Percentiles rank a stretch among this genome's conserved stretches.
phyloP scores from a whole-genome alignment of 208 protist species.

The Acanthamoeba castellanii region DNA sequence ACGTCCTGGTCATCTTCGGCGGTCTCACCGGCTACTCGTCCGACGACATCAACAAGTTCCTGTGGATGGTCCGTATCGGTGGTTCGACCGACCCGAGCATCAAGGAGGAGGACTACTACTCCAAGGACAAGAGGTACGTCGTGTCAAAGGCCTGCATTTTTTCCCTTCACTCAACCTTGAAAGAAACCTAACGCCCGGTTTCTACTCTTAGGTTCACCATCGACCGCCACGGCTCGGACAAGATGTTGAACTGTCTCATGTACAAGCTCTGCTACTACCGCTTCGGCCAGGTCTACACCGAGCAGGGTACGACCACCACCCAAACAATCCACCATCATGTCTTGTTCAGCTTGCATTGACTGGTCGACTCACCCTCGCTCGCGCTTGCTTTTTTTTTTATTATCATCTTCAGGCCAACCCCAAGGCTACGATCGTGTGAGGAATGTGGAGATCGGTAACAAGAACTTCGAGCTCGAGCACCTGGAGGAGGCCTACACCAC shows the following conservation, averaged over 20 bases:
- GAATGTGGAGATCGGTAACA: conserved; percentile 92
- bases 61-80: conserved; percentile 95
- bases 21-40: conserved; percentile 93
- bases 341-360: neutral
- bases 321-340: no score
- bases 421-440: conserved; percentile 89
- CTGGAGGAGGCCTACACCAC: conserved; percentile 94
- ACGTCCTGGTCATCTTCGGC: conserved; percentile 97
- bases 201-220: conserved; percentile 75
- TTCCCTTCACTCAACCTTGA: no score
- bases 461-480: conserved; percentile 89
- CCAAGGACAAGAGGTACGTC: conserved; percentile 36
- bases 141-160: neutral
- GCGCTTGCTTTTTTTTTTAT: neutral
- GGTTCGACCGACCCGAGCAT: conserved; percentile 81
- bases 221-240: conserved; percentile 82
- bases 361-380: neutral
- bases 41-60: conserved; percentile 98
- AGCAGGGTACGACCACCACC: conserved; percentile 86
- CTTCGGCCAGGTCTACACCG: conserved; percentile 92
- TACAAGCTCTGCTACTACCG: conserved; percentile 95
- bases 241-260: conserved; percentile 94
- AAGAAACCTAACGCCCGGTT: no score
- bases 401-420: conserved; percentile 64
- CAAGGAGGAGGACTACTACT: conserved; percentile 92